Evolutionary conservation across 352 stramenopile genomes (phyloP).

Genomic region (Phytophthora foliorum): DNA sequence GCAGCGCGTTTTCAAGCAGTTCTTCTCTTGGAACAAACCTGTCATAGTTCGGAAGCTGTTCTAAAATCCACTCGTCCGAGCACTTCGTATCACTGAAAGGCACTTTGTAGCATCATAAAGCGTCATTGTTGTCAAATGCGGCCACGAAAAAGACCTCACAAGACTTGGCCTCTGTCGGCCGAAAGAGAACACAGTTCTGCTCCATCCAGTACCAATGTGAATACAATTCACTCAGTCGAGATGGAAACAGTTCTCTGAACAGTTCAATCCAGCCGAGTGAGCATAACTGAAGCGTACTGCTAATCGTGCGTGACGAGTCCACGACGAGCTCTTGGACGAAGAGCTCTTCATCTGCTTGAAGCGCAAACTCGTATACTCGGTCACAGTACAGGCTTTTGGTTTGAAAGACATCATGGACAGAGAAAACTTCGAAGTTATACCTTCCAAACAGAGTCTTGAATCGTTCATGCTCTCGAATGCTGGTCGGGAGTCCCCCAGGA

Average conservation of each 20-base stretch:
- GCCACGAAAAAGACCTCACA: constrained; percentile 38
- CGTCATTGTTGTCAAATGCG: constrained; percentile 12
- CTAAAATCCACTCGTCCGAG: constrained; percentile 23
- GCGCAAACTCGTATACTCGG: constrained; percentile 51
- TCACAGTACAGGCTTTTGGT: constrained; percentile 34
- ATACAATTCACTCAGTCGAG: constrained; percentile 41
- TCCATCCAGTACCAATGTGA: constrained; percentile 68
- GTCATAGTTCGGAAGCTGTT: constrained; percentile 27
- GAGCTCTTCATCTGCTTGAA: constrained; percentile 33
- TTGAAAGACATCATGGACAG: constrained; percentile 36
- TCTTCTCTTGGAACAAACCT: constrained; percentile 32
- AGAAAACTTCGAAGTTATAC: constrained; percentile 63
- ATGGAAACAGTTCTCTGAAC: constrained; percentile 34
- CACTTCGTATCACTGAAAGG: constrained; percentile 36
- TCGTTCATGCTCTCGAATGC: constrained; percentile 36
- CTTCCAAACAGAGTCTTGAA: constrained; percentile 55
- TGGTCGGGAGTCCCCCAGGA: constrained; percentile 43
- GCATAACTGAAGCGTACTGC: constrained; percentile 52
- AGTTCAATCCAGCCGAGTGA: constrained; percentile 30
- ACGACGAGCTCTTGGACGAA: constrained; percentile 43
- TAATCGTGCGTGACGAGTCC: neutral
- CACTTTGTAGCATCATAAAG: constrained; percentile 44
- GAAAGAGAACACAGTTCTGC: constrained; percentile 47
- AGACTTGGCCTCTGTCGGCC: constrained; percentile 26
- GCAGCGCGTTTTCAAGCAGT: no score